Percentiles rank a stretch among this genome's conserved stretches.
Conservation (phyloP, 768 basidiomycete species). For the Gymnopilus dilepis region DNA sequence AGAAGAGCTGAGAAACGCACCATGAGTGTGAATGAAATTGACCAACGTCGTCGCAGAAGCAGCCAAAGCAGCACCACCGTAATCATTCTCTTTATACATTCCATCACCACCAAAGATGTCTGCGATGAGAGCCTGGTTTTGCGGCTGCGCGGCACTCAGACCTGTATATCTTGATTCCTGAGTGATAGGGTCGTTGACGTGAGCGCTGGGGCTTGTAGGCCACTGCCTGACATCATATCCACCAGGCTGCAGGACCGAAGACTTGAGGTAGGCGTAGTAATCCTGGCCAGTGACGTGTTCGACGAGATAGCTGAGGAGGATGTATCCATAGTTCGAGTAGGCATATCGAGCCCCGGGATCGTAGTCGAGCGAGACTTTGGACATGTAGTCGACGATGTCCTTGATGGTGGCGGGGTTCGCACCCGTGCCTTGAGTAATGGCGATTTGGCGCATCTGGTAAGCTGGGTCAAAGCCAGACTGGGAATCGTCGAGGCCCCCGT, state of each 20-base stretch:
- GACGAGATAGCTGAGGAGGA: constrained; percentile 8
- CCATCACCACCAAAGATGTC: constrained; percentile 7
- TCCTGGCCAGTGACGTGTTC: constrained; percentile 5
- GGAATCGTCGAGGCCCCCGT: constrained; percentile 6
- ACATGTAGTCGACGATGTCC: constrained; percentile 11
- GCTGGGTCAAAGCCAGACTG: constrained; percentile 5
- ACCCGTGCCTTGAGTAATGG: constrained; percentile 4
- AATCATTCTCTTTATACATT: constrained; percentile 9
- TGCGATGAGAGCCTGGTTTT: constrained; percentile 2
- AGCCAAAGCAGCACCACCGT: background rate
- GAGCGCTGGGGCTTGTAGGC: constrained; percentile 6
- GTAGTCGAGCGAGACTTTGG: background rate
- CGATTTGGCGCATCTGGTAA: constrained; percentile 8
- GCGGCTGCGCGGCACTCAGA: constrained; percentile 6
- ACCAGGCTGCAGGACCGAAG: background rate
- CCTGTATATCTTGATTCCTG: constrained; percentile 7
- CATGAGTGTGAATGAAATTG: constrained; percentile 11
- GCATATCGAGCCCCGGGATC: constrained; percentile 7
- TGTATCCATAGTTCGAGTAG: constrained; percentile 10
- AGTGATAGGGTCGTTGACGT: constrained; percentile 4
- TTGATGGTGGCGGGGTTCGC: constrained; percentile 1
- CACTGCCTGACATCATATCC: constrained; percentile 11
- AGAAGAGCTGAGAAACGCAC: background rate
- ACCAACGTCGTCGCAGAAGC: constrained; percentile 9
- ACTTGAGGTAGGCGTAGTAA: constrained; percentile 4